Base-by-base conservation (phyloP, 1,284 basidiomycete genomes). In the Naganishia sp. region DNA sequence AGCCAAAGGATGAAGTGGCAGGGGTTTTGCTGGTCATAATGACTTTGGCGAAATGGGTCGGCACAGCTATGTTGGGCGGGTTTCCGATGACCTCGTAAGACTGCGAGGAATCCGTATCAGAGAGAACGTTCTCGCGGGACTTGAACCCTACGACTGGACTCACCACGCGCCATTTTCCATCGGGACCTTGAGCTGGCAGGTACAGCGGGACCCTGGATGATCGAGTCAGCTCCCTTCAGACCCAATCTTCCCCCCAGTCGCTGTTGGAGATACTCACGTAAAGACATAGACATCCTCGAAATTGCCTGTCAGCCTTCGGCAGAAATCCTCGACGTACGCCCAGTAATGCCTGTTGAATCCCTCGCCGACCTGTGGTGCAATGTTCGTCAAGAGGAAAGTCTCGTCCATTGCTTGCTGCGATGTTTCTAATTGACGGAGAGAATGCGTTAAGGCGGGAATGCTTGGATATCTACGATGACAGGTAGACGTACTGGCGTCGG, bases 311-410 rank as follows among this genome's bases (percentile, higher is more conserved):
- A 99, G 84, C 10, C 89, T 84, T 32, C 96, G 85, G 76, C 93
- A 95, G 87, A 95, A 99, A 74, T 96, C 90, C 80, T 99, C 96
- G 11, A 94, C 79, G 76, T 94, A 96, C 10, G 94, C 94, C 94
- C 94, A 97, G 77, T 96, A 99, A 77, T 99, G 93, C 63, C 96
- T 84, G 77, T 99, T 99, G 84, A 99, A 99, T 0, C 95, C 95
- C 52, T 87, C 90, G 2, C 96, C 96, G 13, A 99, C 93, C 84
- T 99, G 96, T 43, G 96, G 96, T 0, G 96, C 94, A 65, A 99
- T 98, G 76, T 99, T 99, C 4, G 91, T 88, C 56, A 99, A 81
- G 49, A 90, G 81, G 80, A 99, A 99, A 0, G 96, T 99, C 81
- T 99, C 93, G 77, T 98, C 81, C 95, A 99, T 98, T 4, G 95